Percentiles rank a stretch among this genome's conserved stretches.
phyloP scores from a whole-genome alignment of 805 yeast genomes.

The Priceomyces fermenticarens region DNA sequence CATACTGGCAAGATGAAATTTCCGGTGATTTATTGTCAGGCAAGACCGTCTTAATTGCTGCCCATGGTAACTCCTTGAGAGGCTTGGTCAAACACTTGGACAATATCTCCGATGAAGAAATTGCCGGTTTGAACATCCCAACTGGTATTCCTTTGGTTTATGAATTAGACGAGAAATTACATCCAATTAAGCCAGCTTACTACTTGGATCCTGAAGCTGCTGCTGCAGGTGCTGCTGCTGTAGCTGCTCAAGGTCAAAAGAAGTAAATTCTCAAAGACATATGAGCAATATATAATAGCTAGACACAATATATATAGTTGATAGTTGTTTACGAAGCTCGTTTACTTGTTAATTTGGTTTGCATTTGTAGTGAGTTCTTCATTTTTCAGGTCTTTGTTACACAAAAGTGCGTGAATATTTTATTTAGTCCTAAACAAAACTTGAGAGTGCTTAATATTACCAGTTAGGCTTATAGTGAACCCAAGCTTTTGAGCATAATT shows the following conservation, averaged over 20 bases:
- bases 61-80: constrained; percentile 98
- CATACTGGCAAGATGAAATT: constrained; percentile 94
- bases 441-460: too few relatives aligned
- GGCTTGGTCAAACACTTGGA: constrained; percentile 95
- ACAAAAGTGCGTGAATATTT: too few relatives aligned
- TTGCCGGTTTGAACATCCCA: constrained; percentile 94
- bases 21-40: constrained; percentile 79
- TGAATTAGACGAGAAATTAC: constrained; percentile 83
- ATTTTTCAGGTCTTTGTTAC: too few relatives aligned
- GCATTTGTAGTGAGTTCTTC: too few relatives aligned
- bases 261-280: constrained; percentile 26
- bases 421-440: too few relatives aligned
- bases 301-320: too few relatives aligned
- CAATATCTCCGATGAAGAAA: constrained; percentile 85
- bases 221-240: constrained; percentile 99
- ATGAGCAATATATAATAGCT: too few relatives aligned
- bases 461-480: too few relatives aligned
- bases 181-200: constrained; percentile 90
- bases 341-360: too few relatives aligned
- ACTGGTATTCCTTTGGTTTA: constrained; percentile 98
- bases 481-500: too few relatives aligned
- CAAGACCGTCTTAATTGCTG: constrained; percentile 90
- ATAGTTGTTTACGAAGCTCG: too few relatives aligned
- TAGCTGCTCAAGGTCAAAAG: constrained; percentile 85
- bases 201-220: constrained; percentile 99